phyloP scores from a whole-genome alignment of 2,329 filamentous ascomycete genomes.

The Stagonosporopsis cucurbitacearum region DNA sequence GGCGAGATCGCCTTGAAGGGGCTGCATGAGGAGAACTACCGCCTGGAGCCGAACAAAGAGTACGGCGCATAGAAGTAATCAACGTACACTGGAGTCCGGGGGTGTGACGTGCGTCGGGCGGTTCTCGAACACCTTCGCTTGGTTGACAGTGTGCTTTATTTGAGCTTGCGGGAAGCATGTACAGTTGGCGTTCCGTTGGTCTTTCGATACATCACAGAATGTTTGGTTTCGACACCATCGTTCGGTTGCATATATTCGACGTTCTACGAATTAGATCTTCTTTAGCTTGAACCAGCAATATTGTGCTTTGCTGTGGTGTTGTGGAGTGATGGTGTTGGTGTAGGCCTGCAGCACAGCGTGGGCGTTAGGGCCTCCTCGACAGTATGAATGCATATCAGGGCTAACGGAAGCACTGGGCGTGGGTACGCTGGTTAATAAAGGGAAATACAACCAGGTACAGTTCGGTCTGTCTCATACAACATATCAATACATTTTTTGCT shows the following conservation, averaged over 20 bases:
- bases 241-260: conserved; percentile 18
- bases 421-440: too few species aligned
- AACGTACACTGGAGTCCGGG: conserved; percentile 6
- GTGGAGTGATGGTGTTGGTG: neutral
- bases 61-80: conserved; percentile 40
- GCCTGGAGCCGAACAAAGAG: conserved; percentile 55
- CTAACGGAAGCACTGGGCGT: neutral
- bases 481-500: too few species aligned
- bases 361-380: neutral
- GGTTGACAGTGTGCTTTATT: conserved; percentile 4
- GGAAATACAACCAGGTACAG: too few species aligned
- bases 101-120: conserved; percentile 1
- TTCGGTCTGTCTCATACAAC: too few species aligned
- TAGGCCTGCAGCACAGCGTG: neutral
- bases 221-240: conserved; percentile 4
- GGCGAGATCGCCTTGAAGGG: conserved; percentile 64
- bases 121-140: conserved; percentile 15
- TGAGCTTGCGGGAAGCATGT: conserved; percentile 14
- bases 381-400: neutral
- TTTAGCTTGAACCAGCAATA: neutral
- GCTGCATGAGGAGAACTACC: conserved; percentile 60
- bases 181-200: conserved; percentile 19
- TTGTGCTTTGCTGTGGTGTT: neutral
- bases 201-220: conserved; percentile 11
- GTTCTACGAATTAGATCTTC: conserved; percentile 14